Conservation (phyloP, 1,284 basidiomycete species). For the Flammula alnicola region DNA sequence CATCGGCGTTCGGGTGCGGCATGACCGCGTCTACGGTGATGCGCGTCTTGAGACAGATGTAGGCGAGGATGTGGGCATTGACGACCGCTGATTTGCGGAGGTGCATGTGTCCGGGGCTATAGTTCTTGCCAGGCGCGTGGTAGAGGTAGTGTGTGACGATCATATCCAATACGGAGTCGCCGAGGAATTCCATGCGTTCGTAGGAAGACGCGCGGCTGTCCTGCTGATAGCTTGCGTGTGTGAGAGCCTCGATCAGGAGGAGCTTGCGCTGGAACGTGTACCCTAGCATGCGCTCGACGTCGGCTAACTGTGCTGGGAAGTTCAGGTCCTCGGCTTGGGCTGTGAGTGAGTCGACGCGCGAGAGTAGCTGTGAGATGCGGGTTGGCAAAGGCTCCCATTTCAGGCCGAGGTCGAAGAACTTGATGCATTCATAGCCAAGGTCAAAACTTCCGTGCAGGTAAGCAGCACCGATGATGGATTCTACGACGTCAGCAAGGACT, state of each 20-base stretch:
- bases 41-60: conserved; percentile 61
- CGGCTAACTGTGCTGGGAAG: conserved; percentile 50
- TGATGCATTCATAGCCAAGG: conserved; percentile 59
- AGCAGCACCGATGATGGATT: conserved; percentile 79
- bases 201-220: conserved; percentile 69
- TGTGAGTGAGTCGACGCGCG: conserved; percentile 40
- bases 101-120: conserved; percentile 70
- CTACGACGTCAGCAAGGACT: conserved; percentile 76
- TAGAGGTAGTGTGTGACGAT: conserved; percentile 71
- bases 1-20: conserved; percentile 43
- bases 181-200: conserved; percentile 84
- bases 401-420: conserved; percentile 63
- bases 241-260: conserved; percentile 77
- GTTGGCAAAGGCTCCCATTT: conserved; percentile 54
- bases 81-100: conserved; percentile 69
- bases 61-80: conserved; percentile 73
- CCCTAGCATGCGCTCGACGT: conserved; percentile 72
- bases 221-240: conserved; percentile 73
- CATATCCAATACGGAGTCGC: conserved; percentile 75
- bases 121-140: conserved; percentile 62
- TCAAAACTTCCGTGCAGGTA: conserved; percentile 72
- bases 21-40: conserved; percentile 49
- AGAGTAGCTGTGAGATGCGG: conserved; percentile 52
- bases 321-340: conserved; percentile 36
- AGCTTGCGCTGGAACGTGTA: conserved; percentile 70